These are phyloP conservation scores for Chrysophaeum taylorii DNA, from an alignment of 352 stramenopile genomes.

Conservation along the genomic window DNA sequence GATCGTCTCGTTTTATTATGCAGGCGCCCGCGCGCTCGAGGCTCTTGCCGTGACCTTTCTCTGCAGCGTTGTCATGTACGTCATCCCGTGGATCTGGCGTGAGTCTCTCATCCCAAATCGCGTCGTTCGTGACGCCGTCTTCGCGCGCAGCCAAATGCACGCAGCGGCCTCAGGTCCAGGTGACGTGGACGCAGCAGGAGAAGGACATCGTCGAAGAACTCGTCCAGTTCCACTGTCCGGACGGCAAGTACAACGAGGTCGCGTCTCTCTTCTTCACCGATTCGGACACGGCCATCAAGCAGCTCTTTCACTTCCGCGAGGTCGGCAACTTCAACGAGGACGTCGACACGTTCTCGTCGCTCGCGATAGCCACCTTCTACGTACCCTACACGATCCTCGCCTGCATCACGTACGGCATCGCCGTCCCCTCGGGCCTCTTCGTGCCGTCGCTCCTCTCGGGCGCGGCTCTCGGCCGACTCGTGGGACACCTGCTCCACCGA, in stretches of 20 bases:
- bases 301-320: constrained; percentile 89
- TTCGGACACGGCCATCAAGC: constrained; percentile 79
- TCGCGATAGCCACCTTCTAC: constrained; percentile 90
- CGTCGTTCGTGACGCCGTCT: constrained; percentile 53
- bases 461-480: constrained; percentile 81
- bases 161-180: constrained; percentile 57
- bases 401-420: constrained; percentile 88
- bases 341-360: constrained; percentile 71
- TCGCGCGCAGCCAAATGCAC: constrained; percentile 60
- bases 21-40: constrained; percentile 18
- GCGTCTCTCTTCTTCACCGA: constrained; percentile 88
- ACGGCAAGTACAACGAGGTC: constrained; percentile 92
- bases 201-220: constrained; percentile 59
- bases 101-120: too few relatives aligned
- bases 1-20: too few relatives aligned
- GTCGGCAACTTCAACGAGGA: constrained; percentile 41
- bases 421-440: constrained; percentile 91
- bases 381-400: constrained; percentile 75
- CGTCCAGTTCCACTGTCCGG: constrained; percentile 81
- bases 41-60: constrained; percentile 36
- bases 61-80: constrained; percentile 43
- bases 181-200: constrained; percentile 67
- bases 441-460: constrained; percentile 85
- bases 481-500: constrained; percentile 68
- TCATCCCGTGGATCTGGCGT: not conserved